phyloP scores from a whole-genome alignment of 208 protist species.

The Trypanosoma scelopori region DNA sequence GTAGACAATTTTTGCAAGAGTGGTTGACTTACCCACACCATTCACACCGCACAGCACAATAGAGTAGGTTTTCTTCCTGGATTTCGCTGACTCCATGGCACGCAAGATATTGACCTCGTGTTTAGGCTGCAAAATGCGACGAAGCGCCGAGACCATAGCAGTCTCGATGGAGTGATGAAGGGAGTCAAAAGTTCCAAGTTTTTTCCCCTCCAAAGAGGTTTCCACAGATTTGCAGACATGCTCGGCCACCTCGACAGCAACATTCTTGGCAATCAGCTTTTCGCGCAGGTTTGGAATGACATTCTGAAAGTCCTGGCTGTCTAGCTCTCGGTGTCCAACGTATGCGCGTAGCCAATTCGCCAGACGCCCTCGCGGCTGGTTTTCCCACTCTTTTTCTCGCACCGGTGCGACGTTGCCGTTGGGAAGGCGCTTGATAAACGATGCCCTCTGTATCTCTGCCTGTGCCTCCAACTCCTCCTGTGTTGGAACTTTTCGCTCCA shows the following conservation, averaged over 20 bases:
- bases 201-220: constrained; percentile 89
- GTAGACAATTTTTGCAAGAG: constrained; percentile 97
- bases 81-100: constrained; percentile 74
- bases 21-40: constrained; percentile 99
- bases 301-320: constrained; percentile 86
- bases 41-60: constrained; percentile 99
- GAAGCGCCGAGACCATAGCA: constrained; percentile 90
- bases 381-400: constrained; percentile 80
- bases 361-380: constrained; percentile 65
- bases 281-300: constrained; percentile 92
- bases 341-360: constrained; percentile 76
- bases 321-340: constrained; percentile 74
- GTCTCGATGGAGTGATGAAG: constrained; percentile 77
- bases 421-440: constrained; percentile 77
- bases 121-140: constrained; percentile 96
- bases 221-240: constrained; percentile 95
- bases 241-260: constrained; percentile 96
- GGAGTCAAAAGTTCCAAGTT: constrained; percentile 91
- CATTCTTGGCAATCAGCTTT: constrained; percentile 98
- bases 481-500: constrained; percentile 38
- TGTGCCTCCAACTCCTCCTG: constrained; percentile 70
- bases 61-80: constrained; percentile 90
- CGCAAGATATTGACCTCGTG: constrained; percentile 95
- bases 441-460: constrained; percentile 57
- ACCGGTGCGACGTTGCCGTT: constrained; percentile 66